Evolutionary conservation across 805 yeast species (phyloP), one percentile per base, ranked within the genome.

Genomic region (Lipomyces mesembrius): DNA sequence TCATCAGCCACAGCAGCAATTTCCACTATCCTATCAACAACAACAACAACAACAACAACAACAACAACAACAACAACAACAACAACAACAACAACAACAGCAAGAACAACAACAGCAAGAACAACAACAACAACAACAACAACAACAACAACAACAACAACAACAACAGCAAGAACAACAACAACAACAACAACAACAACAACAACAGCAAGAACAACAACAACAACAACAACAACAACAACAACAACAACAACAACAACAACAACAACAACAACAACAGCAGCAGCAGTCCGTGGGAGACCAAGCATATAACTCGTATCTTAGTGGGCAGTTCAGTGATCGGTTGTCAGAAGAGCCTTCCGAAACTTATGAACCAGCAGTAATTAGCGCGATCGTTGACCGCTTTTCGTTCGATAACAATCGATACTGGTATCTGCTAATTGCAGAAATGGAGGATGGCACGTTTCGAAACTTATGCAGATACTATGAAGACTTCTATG

Each of bases 401-500:
- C 82, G 90, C 2, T 92, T 88, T 77, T 87, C 89, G 49, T 84
- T 88, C 69, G 93, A 91, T 66, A 90, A 89, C 67, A 97, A 94
- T 20, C 85, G 96, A 69, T 94, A 91, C 78, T 94, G 97, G 91
- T 94, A 90, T 29, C 83, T 91, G 64, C 85, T 94, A 3, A 81
- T 84, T 43, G 91, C 90, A 32, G 82, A 84, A 64, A 78, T 91
- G 71, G 83, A 88, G 20, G 86, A 88, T 75, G 95, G 94, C n/a
- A 82, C 83, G 61, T 77, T 79, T 25, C 83, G 97, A 65, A 85
- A 87, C 67, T 80, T 95, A 70, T 92, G 95, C 77, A 84, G 99
- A 67, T 93, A 85, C 79, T 95, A 95, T 79, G 97, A 94, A 77
- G 99, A 95, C 79, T 95, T 95, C 76, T 95, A 93, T 77, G 97